Conservation (phyloP, 495 filamentous ascomycete genomes). For the Podospora sp. region DNA sequence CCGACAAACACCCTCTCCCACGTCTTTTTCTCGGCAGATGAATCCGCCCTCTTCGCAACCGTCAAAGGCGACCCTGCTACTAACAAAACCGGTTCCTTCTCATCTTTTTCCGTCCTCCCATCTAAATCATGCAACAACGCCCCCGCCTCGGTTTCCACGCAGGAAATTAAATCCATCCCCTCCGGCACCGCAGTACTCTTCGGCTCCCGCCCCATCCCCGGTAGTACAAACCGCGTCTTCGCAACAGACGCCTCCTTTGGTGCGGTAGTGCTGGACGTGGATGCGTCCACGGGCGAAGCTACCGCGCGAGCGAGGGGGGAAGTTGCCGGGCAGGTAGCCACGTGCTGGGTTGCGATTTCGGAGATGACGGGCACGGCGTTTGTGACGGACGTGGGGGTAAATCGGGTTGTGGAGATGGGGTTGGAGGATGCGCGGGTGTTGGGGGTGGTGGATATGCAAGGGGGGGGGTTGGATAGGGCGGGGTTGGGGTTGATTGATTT, state of each 20-base stretch:
- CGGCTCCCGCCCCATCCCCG: conserved; percentile 51
- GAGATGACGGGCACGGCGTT: conserved; percentile 49
- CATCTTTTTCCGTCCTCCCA: conserved; percentile 31
- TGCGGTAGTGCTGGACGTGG: conserved; percentile 41
- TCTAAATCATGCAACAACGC: background rate
- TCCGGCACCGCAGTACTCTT: conserved; percentile 58
- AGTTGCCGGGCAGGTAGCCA: conserved; percentile 53
- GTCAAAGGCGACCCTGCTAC: conserved; percentile 55
- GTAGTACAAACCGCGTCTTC: conserved; percentile 47
- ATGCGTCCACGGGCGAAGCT: conserved; percentile 12
- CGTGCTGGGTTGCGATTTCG: conserved; percentile 57
- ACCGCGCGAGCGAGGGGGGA: conserved; percentile 28
- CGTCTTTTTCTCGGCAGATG: conserved; percentile 55
- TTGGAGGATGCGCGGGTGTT: conserved; percentile 47
- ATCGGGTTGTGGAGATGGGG: conserved; percentile 58
- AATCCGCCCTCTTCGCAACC: conserved; percentile 51
- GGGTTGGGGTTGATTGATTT: conserved; percentile 62
- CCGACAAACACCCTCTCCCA: conserved; percentile 57
- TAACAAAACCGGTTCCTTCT: conserved; percentile 61
- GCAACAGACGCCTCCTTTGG: conserved; percentile 60
- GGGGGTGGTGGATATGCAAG: conserved; percentile 37
- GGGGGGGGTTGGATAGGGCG: too few species aligned
- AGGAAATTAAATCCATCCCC: conserved; percentile 39
- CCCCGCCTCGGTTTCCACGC: conserved; percentile 18
- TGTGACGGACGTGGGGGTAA: conserved; percentile 53